Base-by-base conservation (phyloP, 345 rosid genomes). In the Gynandropsis gynandra region DNA sequence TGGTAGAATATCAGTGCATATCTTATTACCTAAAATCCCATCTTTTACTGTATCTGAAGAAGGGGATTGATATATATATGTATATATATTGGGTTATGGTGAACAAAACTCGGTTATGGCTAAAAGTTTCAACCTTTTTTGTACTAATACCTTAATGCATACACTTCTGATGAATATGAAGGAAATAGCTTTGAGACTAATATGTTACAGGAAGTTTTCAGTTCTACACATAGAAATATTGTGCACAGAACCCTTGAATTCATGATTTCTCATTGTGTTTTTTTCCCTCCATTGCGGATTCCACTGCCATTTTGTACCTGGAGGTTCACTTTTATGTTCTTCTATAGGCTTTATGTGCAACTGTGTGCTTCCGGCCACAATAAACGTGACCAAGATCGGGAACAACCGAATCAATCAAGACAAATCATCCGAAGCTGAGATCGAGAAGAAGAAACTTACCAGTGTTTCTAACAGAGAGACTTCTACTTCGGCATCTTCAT, bases 291-390 rank as follows among this genome's bases (percentile, higher is more conserved):
- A n/a, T n/a, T n/a, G n/a, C n/a, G n/a, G n/a, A n/a, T n/a, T n/a
- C n/a, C n/a, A n/a, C n/a, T n/a, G n/a, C 45, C 36, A 57, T 62
- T 63, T 35, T 50, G 36, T 31, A 21, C 17, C 47, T 18, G 19
- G 13, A 50, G 33, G 16, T 53, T 46, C 47, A 50, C 42, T 35
- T 31, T 10, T 43, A 38, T 47, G 18, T 42, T n/a, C 32, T n/a
- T 9, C 14, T 53, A 51, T 44, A 87, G 98, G 98, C 3, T 87
- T 85, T 50, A 69, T 87, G 44, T 82, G 88, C 76, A 85, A 85
- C 50, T 92, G 97, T 70, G 87, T 92, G 58, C 95, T 92, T 65
- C 98, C 98, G 1, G 80, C 80, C 13, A 78, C 76, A 37, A 54
- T 92, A 63, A 79, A 78, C 62, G 68, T 87, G 39, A 83, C 80